Evolutionary conservation across 2,329 filamentous ascomycete species (phyloP).

Genomic region (Colletotrichum sp.): DNA sequence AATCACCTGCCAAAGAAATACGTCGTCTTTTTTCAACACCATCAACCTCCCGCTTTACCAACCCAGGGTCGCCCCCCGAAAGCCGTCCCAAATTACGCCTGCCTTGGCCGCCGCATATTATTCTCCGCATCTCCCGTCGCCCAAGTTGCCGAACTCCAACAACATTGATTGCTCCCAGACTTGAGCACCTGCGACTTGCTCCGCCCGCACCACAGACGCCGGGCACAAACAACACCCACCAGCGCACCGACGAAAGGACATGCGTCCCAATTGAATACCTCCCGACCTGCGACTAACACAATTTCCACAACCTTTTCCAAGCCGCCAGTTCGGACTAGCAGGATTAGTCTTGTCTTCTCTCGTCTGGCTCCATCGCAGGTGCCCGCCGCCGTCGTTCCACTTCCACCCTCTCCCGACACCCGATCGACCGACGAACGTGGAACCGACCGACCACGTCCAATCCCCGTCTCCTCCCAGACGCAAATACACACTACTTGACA

Average conservation of each 20-base stretch:
- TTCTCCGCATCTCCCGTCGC: constrained; percentile 2
- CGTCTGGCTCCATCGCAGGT: neutral
- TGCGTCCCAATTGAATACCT: neutral
- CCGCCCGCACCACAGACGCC: neutral
- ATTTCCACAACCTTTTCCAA: neutral
- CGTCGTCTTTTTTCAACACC: neutral
- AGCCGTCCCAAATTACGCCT: neutral
- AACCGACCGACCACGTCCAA: constrained; percentile 2
- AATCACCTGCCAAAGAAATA: neutral
- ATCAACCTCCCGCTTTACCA: neutral
- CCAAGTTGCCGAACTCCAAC: neutral
- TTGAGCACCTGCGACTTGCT: neutral
- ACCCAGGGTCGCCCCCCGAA: neutral
- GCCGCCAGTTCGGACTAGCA: neutral
- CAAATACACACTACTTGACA: neutral
- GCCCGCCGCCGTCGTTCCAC: constrained; percentile 11
- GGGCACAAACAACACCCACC: neutral
- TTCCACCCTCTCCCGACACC: neutral
- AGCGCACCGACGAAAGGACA: neutral
- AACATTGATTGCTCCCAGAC: neutral
- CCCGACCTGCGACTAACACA: neutral
- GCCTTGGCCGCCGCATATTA: neutral
- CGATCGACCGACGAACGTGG: constrained; percentile 4
- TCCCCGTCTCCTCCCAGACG: neutral
- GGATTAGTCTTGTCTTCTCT: neutral